Evolutionary conservation across 2,329 filamentous ascomycete genomes (phyloP), one percentile per base, ranked within the genome.

Genomic region (Cladorrhinum sp.): DNA sequence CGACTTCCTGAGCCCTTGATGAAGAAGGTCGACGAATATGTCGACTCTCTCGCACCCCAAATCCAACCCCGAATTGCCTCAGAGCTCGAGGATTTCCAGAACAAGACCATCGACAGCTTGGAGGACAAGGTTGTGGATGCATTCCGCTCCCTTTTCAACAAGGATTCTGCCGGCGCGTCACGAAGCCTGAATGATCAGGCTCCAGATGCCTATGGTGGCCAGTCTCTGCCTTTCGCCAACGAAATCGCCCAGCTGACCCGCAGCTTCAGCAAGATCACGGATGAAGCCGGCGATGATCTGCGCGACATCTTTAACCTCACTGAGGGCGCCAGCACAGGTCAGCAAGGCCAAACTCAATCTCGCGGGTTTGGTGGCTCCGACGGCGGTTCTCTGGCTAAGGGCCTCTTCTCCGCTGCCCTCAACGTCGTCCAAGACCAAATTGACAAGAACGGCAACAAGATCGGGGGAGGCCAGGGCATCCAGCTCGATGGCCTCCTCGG

Each of bases 31-130:
- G 77, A 79, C 71, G 73, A 77, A 16, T 79, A 79, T 55, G 77
- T 79, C 68, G 77, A 79, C 72, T 79, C 77, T 0, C 75, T 79
- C 3, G 75, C 75, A 1, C 77, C 77, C 5, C 75, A 79, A 65
- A 79, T 79, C 58, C 76, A 79, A 63, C 77, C 77, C 68, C 77
- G 75, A 73, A 78, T 80, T 69, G 70, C 75, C 14, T 61, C 72
- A 14, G 77, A 80, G 70, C 73, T 79, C 53, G 76, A 79, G 55
- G 62, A 67, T 5, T 79, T 79, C 63, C 77, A 79, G 64, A 67
- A 71, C 55, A 77, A 76, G 68, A 79, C 77, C 62, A 77, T 80
- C 67, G 77, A 79, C 66, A 74, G 70, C 18, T 65, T 80, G n/a
- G 77, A 80, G 63, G 67, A 69, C n/a, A 74, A 79, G 64, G 73